phyloP scores from a whole-genome alignment of 352 stramenopile species.

The Globisporangium iwayamae region DNA sequence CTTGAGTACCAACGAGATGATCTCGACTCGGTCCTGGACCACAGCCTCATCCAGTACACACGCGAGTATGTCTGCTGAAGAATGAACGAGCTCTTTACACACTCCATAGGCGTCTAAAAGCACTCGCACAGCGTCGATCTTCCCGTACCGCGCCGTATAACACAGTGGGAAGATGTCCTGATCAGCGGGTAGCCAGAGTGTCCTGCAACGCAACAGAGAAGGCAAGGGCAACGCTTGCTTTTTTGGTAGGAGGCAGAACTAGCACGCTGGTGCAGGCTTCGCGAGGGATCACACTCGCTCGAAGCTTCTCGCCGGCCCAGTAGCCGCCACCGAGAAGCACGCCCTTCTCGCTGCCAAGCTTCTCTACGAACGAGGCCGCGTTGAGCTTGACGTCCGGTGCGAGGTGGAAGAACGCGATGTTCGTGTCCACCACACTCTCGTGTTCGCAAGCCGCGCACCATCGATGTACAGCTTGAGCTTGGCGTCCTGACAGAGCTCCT shows the following conservation, averaged over 20 bases:
- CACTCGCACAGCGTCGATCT: neutral
- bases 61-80: neutral
- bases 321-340: conserved; percentile 68
- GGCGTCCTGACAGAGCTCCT: conserved; percentile 63
- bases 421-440: conserved; percentile 71
- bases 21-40: neutral
- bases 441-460: conserved; percentile 95
- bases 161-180: neutral
- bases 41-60: neutral
- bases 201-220: too few relatives aligned
- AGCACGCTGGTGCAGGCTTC: too few relatives aligned
- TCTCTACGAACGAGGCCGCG: conserved; percentile 41
- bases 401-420: conserved; percentile 86
- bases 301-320: conserved; percentile 51
- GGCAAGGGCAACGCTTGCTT: too few relatives aligned
- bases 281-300: conserved; percentile 13
- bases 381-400: conserved; percentile 54
- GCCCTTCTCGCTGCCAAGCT: conserved; percentile 62
- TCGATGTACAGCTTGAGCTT: conserved; percentile 94
- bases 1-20: neutral
- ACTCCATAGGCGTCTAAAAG: neutral
- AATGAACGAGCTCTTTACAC: neutral
- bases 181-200: too few relatives aligned
- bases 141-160: neutral
- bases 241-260: too few relatives aligned